Evolutionary conservation across 176 grass and related monocot species (phyloP).

Genomic region (Oryza nivara): DNA sequence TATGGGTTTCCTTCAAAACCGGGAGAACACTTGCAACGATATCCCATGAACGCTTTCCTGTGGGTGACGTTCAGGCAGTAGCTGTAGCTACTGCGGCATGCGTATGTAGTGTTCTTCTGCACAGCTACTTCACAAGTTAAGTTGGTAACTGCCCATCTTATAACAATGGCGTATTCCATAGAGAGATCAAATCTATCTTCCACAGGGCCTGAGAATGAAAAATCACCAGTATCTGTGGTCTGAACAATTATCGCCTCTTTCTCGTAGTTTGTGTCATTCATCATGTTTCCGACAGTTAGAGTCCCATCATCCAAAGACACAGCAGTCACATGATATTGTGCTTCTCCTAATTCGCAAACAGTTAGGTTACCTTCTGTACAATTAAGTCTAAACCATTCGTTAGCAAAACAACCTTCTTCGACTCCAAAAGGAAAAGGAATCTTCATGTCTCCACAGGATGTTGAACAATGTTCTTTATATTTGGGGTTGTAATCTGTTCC

Average conservation of each 20-base stretch:
- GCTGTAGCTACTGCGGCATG: slow-evolving; percentile 12
- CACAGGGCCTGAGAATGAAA: no score
- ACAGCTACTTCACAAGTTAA: background rate
- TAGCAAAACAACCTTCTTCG: slow-evolving; percentile 15
- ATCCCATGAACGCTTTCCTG: background rate
- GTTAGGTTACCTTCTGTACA: background rate
- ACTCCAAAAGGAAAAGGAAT: slow-evolving; percentile 11
- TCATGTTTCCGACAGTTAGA: background rate
- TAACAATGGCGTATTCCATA: background rate
- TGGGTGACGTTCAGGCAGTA: background rate
- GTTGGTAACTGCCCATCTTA: background rate
- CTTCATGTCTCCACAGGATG: background rate
- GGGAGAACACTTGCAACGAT: slow-evolving; percentile 32
- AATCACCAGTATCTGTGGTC: background rate
- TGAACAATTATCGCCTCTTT: background rate
- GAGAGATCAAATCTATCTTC: background rate
- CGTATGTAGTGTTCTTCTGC: background rate
- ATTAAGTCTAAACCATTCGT: background rate
- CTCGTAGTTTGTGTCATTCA: background rate
- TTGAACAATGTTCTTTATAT: background rate
- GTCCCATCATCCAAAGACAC: slow-evolving; percentile 8
- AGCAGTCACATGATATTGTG: background rate
- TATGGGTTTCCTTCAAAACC: slow-evolving; percentile 53
- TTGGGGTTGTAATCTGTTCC: background rate
- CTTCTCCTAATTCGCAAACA: no score